phyloP scores from a whole-genome alignment of 2,329 filamentous ascomycete species.

The Exophiala spinifera region DNA sequence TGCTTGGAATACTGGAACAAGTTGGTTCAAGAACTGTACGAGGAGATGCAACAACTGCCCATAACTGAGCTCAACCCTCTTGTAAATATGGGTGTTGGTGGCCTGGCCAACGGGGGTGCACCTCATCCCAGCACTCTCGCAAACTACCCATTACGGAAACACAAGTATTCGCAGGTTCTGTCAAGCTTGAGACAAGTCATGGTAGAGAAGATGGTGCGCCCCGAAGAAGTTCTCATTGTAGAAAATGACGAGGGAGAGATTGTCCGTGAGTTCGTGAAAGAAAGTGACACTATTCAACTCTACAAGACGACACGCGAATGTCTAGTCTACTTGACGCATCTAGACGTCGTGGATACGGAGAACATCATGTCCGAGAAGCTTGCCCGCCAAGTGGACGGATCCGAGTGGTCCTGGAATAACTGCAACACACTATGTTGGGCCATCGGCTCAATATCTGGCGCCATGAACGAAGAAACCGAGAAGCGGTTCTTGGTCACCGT shows the following conservation, averaged over 20 bases:
- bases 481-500: slow-evolving; percentile 98
- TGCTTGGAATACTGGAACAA: slow-evolving; percentile 99
- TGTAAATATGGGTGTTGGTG: slow-evolving; percentile 69
- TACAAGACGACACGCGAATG: slow-evolving; percentile 99
- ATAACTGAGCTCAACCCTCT: slow-evolving; percentile 91
- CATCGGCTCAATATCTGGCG: slow-evolving; percentile 95
- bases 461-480: slow-evolving; percentile 99
- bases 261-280: slow-evolving; percentile 97
- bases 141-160: slow-evolving; percentile 91
- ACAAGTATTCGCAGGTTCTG: slow-evolving; percentile 93
- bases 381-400: slow-evolving; percentile 87
- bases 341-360: slow-evolving; percentile 96
- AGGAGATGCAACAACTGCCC: slow-evolving; percentile 96
- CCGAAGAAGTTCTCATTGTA: slow-evolving; percentile 97
- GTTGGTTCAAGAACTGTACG: slow-evolving; percentile 93
- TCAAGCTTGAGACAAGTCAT: slow-evolving; percentile 94
- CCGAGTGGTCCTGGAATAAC: slow-evolving; percentile 99
- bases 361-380: slow-evolving; percentile 99
- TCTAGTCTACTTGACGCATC: slow-evolving; percentile 91
- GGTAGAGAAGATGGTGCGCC: slow-evolving; percentile 99
- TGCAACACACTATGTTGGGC: slow-evolving; percentile 99
- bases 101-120: slow-evolving; percentile 73
- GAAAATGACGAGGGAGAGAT: slow-evolving; percentile 99
- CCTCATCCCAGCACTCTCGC: slow-evolving; percentile 79
- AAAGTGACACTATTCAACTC: slow-evolving; percentile 96